These are phyloP conservation scores for Boletus coccyginus DNA, from an alignment of 768 basidiomycete genomes.

Conservation along the genomic window DNA sequence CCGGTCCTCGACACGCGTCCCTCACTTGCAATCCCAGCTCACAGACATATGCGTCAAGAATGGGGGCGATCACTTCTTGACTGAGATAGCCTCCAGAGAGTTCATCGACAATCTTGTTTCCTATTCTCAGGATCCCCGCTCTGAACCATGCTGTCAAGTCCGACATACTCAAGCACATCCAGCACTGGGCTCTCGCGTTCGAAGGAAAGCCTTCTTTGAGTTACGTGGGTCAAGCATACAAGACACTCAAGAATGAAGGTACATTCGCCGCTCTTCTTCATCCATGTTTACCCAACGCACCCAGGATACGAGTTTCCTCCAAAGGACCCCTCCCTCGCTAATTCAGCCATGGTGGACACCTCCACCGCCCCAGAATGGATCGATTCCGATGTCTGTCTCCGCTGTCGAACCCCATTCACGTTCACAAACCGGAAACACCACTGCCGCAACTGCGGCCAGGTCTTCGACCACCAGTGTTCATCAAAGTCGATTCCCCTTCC, in stretches of 20 bases:
- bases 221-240: constrained; percentile 82
- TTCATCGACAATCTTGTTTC: constrained; percentile 93
- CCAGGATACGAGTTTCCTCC: constrained; percentile 85
- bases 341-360: constrained; percentile 86
- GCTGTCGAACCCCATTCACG: constrained; percentile 86
- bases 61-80: constrained; percentile 88
- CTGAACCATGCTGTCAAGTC: constrained; percentile 83
- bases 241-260: constrained; percentile 75
- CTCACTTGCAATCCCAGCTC: constrained; percentile 45
- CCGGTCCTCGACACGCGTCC: not conserved
- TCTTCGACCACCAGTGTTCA: constrained; percentile 94
- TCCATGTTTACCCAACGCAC: not conserved
- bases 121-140: constrained; percentile 72
- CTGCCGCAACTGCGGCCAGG: constrained; percentile 95
- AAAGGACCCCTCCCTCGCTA: constrained; percentile 64
- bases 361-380: constrained; percentile 96
- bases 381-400: constrained; percentile 91
- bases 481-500: constrained; percentile 82
- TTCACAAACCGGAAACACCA: constrained; percentile 99
- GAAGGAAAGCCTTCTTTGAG: constrained; percentile 71
- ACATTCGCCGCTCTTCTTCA: constrained; percentile 12
- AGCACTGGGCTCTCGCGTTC: constrained; percentile 93
- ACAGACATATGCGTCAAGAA: constrained; percentile 96
- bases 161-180: constrained; percentile 73
- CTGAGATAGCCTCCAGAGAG: constrained; percentile 82